phyloP scores from a whole-genome alignment of 768 basidiomycete genomes.

The Sutorius australiensis region DNA sequence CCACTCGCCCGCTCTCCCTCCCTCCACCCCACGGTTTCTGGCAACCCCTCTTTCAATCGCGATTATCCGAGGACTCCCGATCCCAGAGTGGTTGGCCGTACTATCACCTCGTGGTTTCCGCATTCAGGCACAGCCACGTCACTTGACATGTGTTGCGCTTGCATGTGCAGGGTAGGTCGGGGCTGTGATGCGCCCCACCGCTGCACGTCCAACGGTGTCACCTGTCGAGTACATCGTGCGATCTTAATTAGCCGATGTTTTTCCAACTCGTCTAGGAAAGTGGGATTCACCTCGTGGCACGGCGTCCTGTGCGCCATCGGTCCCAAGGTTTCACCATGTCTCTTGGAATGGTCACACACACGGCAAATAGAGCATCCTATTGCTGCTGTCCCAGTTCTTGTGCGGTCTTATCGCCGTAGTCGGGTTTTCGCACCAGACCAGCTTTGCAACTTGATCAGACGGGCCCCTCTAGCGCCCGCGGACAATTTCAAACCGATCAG shows the following conservation, averaged over 20 bases:
- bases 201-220: not conserved
- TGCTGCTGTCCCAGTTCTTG: not conserved
- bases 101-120: conserved; percentile 16
- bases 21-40: not conserved
- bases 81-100: conserved; percentile 7
- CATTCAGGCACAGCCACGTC: conserved; percentile 10
- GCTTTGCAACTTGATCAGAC: not conserved
- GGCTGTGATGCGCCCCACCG: not conserved
- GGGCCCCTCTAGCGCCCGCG: not conserved
- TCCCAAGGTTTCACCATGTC: not conserved
- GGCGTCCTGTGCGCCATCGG: not conserved
- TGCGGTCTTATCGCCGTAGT: not conserved
- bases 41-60: not conserved
- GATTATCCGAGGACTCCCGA: conserved; percentile 16
- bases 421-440: not conserved
- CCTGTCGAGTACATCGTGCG: not conserved
- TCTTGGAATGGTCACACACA: not conserved
- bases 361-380: not conserved
- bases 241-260: no score
- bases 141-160: not conserved
- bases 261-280: not conserved
- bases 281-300: conserved; percentile 3
- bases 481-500: not conserved
- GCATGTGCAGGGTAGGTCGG: not conserved
- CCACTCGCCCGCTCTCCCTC: not conserved